Evolutionary conservation across 768 basidiomycete genomes (phyloP).

Genomic region (Nidularia sp.): DNA sequence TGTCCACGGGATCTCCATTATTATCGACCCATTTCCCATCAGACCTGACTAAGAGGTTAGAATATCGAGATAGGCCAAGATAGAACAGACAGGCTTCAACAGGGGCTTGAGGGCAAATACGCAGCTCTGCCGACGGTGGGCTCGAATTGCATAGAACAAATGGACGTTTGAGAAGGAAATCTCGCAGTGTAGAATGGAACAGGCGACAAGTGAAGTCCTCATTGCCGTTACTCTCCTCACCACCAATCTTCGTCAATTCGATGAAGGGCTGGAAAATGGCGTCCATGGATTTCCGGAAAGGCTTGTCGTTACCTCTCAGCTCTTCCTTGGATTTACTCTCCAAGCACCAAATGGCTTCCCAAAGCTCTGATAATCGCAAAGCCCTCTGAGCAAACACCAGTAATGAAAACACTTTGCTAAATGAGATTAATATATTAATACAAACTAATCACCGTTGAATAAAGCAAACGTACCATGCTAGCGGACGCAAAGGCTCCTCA

Average conservation of each 20-base stretch:
- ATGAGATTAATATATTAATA: neutral
- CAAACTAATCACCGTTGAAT: neutral
- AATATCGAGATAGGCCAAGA: conserved; percentile 14
- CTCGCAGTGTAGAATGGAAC: conserved; percentile 18
- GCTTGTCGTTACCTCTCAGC: conserved; percentile 4
- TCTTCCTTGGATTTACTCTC: conserved; percentile 5
- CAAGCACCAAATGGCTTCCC: conserved; percentile 16
- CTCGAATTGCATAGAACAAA: conserved; percentile 5
- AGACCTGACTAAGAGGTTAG: conserved; percentile 10
- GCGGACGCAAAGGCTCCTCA: conserved; percentile 1
- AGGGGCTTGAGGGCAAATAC: conserved; percentile 10
- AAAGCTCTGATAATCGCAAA: conserved; percentile 17
- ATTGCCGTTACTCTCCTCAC: neutral
- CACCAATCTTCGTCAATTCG: conserved; percentile 5
- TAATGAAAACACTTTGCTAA: conserved; percentile 21
- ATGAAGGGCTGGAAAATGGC: conserved; percentile 12
- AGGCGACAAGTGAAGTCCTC: conserved; percentile 16
- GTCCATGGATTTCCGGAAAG: conserved; percentile 3
- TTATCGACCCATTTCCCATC: conserved; percentile 16
- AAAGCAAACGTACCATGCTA: conserved; percentile 10
- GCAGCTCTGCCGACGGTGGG: conserved; percentile 1
- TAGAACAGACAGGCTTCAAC: conserved; percentile 20
- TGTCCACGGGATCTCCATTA: conserved; percentile 10
- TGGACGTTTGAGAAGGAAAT: conserved; percentile 16
- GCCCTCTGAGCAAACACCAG: conserved; percentile 19